Evolutionary conservation across 176 grass and related monocot species (phyloP).

Genomic region (Lolium multiflorum): DNA sequence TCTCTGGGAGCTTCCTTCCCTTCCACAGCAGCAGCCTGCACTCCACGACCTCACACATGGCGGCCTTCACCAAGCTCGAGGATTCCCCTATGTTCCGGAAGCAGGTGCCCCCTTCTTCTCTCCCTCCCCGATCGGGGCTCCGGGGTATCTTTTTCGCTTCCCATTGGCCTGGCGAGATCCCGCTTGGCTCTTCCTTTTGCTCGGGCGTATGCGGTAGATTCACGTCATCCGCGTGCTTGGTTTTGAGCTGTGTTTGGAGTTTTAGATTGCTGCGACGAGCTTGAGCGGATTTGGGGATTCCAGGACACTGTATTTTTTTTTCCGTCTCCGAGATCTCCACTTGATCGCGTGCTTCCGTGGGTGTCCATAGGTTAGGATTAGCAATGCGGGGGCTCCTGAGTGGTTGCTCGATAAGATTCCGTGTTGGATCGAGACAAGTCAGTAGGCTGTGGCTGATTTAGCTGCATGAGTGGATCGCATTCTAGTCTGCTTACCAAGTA

Average conservation of each 20-base stretch:
- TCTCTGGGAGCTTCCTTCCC: slow-evolving; percentile 42
- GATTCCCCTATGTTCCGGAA: slow-evolving; percentile 99
- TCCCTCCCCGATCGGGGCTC: slow-evolving; percentile 2
- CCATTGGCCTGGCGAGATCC: slow-evolving; percentile 30
- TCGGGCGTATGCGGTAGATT: not conserved
- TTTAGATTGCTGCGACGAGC: not conserved
- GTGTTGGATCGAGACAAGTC: slow-evolving; percentile 22
- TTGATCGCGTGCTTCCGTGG: not conserved
- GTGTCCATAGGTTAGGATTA: not conserved
- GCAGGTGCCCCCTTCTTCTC: slow-evolving; percentile 53
- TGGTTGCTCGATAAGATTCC: not conserved
- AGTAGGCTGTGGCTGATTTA: not conserved
- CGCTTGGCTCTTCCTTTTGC: not conserved
- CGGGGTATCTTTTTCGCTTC: not conserved
- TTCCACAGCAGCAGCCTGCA: slow-evolving; percentile 21
- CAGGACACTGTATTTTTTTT: not conserved
- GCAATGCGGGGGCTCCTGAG: not conserved
- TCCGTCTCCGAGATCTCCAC: slow-evolving; percentile 33
- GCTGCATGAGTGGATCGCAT: slow-evolving; percentile 2
- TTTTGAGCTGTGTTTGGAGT: not conserved
- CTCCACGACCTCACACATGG: slow-evolving; percentile 49
- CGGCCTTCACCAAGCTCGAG: slow-evolving; percentile 91
- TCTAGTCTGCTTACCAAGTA: not conserved
- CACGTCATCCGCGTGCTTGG: not conserved
- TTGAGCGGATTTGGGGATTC: not conserved